Evolutionary conservation across 495 filamentous ascomycete species (phyloP).

Genomic region (Collariella sp.): DNA sequence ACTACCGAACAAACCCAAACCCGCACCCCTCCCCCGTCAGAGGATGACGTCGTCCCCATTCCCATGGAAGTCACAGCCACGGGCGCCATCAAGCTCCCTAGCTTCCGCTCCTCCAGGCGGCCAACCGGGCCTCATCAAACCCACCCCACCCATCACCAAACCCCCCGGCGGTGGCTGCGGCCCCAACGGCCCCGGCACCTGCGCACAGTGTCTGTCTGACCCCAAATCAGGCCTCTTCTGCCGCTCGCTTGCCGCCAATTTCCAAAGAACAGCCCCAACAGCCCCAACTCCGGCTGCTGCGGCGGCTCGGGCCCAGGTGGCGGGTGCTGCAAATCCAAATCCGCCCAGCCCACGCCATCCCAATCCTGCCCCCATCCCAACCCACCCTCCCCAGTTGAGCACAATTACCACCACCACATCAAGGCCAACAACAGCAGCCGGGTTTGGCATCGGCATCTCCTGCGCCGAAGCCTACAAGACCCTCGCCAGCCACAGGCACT

Average conservation of each 20-base stretch:
- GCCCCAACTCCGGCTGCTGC: constrained; percentile 48
- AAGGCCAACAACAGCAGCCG: background rate
- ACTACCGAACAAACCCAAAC: constrained; percentile 47
- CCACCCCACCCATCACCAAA: background rate
- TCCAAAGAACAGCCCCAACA: constrained; percentile 30
- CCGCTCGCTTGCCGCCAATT: constrained; percentile 65
- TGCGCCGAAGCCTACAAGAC: constrained; percentile 80
- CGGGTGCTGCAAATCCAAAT: constrained; percentile 31
- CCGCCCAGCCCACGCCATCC: background rate
- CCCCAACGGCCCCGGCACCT: constrained; percentile 68
- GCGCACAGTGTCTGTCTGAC: constrained; percentile 67
- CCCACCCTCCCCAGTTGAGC: too few relatives aligned
- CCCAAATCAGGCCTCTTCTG: constrained; percentile 79
- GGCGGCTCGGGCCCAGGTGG: constrained; percentile 29
- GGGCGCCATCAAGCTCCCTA: constrained; percentile 42
- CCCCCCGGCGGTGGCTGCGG: constrained; percentile 38
- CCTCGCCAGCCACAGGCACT: constrained; percentile 69
- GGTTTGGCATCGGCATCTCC: constrained; percentile 38
- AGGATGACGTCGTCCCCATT: constrained; percentile 47
- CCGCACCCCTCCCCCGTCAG: constrained; percentile 60
- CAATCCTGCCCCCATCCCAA: too few relatives aligned
- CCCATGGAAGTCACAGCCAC: constrained; percentile 43
- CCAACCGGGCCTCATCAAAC: background rate
- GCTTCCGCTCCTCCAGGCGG: constrained; percentile 28
- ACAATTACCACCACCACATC: background rate